Percentiles rank a stretch among this genome's conserved stretches.
Conservation (phyloP, 257 asterid species). For the Cinchona pubescens region DNA sequence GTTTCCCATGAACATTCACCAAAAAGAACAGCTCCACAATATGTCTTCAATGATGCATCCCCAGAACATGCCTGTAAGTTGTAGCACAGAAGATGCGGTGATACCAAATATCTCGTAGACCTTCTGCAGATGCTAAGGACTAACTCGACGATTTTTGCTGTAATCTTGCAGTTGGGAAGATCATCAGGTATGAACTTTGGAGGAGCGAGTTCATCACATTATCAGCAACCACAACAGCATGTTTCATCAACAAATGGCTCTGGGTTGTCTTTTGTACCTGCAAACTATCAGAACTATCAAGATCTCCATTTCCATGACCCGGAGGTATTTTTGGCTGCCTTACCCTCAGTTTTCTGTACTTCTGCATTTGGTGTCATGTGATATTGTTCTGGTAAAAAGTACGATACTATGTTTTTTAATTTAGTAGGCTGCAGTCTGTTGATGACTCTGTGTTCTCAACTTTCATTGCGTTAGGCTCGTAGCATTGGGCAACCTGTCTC, state of each 20-base stretch:
- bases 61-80: slow-evolving; percentile 73
- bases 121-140: slow-evolving; percentile 2
- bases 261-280: slow-evolving; percentile 56
- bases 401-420: not conserved
- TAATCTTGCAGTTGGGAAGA: slow-evolving; percentile 63
- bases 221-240: slow-evolving; percentile 64
- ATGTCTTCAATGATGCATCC: slow-evolving; percentile 68
- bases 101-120: not conserved
- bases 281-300: slow-evolving; percentile 65
- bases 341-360: not conserved
- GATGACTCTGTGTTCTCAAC: not conserved
- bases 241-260: slow-evolving; percentile 60
- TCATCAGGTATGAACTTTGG: slow-evolving; percentile 71
- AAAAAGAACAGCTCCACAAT: slow-evolving; percentile 70
- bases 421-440: not conserved
- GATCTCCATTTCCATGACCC: slow-evolving; percentile 77
- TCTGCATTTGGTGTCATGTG: not conserved
- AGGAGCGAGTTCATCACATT: slow-evolving; percentile 69
- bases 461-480: slow-evolving; percentile 25
- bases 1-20: slow-evolving; percentile 54
- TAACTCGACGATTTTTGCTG: slow-evolving; percentile 16
- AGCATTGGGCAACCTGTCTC: slow-evolving; percentile 31
- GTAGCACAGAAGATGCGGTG: slow-evolving; percentile 7
- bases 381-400: not conserved
- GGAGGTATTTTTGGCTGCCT: slow-evolving; percentile 39